phyloP scores from a whole-genome alignment of 305 asterid genomes.

The Fraxinus latifolia region DNA sequence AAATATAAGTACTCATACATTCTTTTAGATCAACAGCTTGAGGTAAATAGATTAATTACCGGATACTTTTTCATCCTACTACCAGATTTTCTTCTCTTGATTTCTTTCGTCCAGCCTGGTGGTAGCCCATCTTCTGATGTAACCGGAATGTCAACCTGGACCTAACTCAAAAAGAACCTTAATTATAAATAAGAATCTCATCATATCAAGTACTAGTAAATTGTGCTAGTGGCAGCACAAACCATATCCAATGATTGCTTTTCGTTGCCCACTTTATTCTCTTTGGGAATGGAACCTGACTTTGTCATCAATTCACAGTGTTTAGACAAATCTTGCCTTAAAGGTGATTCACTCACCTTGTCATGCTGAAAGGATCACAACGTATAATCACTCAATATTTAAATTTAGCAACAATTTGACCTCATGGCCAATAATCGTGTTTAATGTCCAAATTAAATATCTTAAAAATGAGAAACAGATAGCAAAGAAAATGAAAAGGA shows the following conservation, averaged over 20 bases:
- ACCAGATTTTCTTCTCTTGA: conserved; percentile 40
- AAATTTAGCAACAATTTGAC: not conserved
- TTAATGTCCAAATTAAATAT: not conserved
- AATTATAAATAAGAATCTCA: conserved; percentile 14
- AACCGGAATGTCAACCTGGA: conserved; percentile 41
- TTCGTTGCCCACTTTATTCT: conserved; percentile 15
- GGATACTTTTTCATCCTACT: conserved; percentile 43
- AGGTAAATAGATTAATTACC: conserved; percentile 39
- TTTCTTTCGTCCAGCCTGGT: conserved; percentile 73
- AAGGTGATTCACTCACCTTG: conserved; percentile 18
- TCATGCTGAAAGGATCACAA: conserved; percentile 25
- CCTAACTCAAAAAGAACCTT: conserved; percentile 22
- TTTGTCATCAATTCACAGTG: conserved; percentile 19
- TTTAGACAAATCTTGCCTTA: conserved; percentile 17
- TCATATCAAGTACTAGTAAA: conserved; percentile 10
- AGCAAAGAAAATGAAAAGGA: not conserved
- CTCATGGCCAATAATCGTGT: not conserved
- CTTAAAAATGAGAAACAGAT: not conserved
- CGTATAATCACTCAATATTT: not conserved
- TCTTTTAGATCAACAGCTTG: not conserved
- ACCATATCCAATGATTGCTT: conserved; percentile 25
- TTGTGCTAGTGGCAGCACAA: conserved; percentile 27
- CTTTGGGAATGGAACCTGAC: conserved; percentile 12
- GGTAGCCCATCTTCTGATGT: conserved; percentile 46
- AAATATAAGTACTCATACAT: not conserved